Percentiles rank a stretch among this genome's conserved stretches.
Evolutionary conservation across 805 yeast genomes (phyloP).

Genomic region (Barnettozyma salicaria): DNA sequence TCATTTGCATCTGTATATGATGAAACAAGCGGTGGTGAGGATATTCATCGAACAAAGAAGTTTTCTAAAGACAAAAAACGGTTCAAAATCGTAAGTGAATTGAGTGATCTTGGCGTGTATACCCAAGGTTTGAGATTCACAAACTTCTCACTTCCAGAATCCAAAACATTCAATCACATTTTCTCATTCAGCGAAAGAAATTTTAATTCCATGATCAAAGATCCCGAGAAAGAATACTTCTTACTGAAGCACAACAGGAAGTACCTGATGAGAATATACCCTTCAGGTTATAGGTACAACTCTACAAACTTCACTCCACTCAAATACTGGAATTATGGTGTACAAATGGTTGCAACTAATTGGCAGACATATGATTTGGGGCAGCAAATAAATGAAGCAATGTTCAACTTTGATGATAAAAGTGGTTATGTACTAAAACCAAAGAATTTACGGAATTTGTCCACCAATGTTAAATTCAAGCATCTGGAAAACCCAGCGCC

Average conservation of each 20-base stretch:
- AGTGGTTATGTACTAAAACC: constrained; percentile 85
- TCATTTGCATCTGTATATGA: constrained; percentile 20
- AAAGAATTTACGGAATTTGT: constrained; percentile 27
- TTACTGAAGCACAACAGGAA: constrained; percentile 71
- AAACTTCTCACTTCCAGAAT: constrained; percentile 80
- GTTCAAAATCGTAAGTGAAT: constrained; percentile 32
- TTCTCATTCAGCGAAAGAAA: constrained; percentile 82
- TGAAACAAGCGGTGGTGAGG: constrained; percentile 27
- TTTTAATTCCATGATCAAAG: constrained; percentile 57
- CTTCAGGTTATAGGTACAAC: constrained; percentile 67
- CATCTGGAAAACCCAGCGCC: constrained; percentile 9
- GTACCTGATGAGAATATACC: constrained; percentile 80
- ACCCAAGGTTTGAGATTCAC: constrained; percentile 61
- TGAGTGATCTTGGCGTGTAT: constrained; percentile 64
- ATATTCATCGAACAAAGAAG: constrained; percentile 3
- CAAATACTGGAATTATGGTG: constrained; percentile 76
- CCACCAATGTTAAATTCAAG: constrained; percentile 22
- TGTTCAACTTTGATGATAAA: constrained; percentile 55
- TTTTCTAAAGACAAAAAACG: constrained; percentile 13
- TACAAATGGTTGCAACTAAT: constrained; percentile 92
- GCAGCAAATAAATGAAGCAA: constrained; percentile 79
- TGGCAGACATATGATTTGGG: constrained; percentile 94
- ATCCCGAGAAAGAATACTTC: constrained; percentile 46
- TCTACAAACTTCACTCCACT: constrained; percentile 82
- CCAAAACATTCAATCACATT: constrained; percentile 73